Evolutionary conservation across 805 yeast species (phyloP).

Genomic region (Teunomyces barrocoloradensis): DNA sequence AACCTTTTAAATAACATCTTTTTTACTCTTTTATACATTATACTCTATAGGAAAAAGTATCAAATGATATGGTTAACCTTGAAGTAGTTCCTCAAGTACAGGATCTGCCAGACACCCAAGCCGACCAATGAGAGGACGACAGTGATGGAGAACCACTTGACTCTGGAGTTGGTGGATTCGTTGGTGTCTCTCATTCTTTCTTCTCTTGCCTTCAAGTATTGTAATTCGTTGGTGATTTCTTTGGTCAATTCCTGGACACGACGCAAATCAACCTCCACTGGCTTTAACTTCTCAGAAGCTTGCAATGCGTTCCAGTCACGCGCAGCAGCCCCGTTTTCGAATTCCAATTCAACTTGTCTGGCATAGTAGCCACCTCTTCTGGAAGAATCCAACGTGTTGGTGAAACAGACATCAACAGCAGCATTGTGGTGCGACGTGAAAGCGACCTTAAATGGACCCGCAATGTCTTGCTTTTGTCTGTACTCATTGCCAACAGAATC

Average conservation of each 20-base stretch:
- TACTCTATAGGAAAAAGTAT: neutral
- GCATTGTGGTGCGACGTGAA: constrained; percentile 82
- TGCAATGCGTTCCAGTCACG: constrained; percentile 97
- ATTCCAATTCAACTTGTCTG: constrained; percentile 83
- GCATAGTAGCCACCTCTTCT: constrained; percentile 29
- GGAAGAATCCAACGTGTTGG: constrained; percentile 44
- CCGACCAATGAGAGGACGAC: constrained; percentile 67
- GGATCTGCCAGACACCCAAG: constrained; percentile 90
- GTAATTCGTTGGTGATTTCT: constrained; percentile 77
- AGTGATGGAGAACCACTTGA: constrained; percentile 76
- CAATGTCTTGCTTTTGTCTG: constrained; percentile 68
- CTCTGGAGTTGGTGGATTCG: constrained; percentile 93
- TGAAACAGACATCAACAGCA: constrained; percentile 90
- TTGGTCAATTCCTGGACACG: constrained; percentile 81
- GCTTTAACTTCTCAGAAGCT: constrained; percentile 89
- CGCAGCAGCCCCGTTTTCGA: constrained; percentile 95
- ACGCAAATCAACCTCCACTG: constrained; percentile 86
- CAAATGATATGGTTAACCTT: constrained; percentile 75
- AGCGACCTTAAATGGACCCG: constrained; percentile 69
- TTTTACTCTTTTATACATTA: neutral
- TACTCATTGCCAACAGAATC: constrained; percentile 86
- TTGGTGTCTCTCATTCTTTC: constrained; percentile 93
- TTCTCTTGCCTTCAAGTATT: constrained; percentile 83
- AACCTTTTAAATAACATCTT: neutral
- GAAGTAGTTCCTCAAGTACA: constrained; percentile 90